Evolutionary conservation across 768 basidiomycete genomes (phyloP), one percentile per base, ranked within the genome.

Genomic region (Podaxis pistillaris): DNA sequence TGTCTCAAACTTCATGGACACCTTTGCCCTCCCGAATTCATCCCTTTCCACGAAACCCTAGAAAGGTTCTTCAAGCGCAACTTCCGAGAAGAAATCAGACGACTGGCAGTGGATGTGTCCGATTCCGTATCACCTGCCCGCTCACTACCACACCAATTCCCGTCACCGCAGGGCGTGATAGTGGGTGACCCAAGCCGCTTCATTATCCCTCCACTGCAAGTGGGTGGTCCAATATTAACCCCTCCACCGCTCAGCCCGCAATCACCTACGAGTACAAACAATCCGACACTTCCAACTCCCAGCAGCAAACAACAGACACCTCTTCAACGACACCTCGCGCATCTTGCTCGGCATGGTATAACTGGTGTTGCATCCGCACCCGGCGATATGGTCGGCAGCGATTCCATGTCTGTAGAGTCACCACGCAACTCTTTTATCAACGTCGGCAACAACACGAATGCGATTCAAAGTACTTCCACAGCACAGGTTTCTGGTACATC

Each of bases 41-140:
- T 90, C n/a, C 84, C 87, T 4, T 98, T 98, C 83, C 96, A 98
- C 71, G 88, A 89, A 63, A 94, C 93, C 0, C 79, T 98, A 50
- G 89, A 92, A 71, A 87, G 83, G 64, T 90, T 94, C 74, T 94
- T 93, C 80, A 83, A 79, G 60, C 91, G 89, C 73, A 93, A 93
- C 69, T 94, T 93, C 76, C 74, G 84, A 3, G 93, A 94, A 40
- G 93, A 94, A 70, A 89, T 94, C 50, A 82, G 83, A 55, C 85
- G 90, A 3, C 76, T 94, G 51, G 83, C 81, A 1, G 80, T 88
- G 5, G 89, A 89, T 49, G 77, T 78, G 87, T 53, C 79, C 79
- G 47, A 68, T 74, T 62, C 73, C 78, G 4, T 68, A 58, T 76
- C 81, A 12, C 75, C 76, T 11, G 75, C 78, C 24, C 65, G 74